Evolutionary conservation across 495 filamentous ascomycete species (phyloP), one percentile per base, ranked within the genome.

Genomic region (Astrocystis sublimbata): DNA sequence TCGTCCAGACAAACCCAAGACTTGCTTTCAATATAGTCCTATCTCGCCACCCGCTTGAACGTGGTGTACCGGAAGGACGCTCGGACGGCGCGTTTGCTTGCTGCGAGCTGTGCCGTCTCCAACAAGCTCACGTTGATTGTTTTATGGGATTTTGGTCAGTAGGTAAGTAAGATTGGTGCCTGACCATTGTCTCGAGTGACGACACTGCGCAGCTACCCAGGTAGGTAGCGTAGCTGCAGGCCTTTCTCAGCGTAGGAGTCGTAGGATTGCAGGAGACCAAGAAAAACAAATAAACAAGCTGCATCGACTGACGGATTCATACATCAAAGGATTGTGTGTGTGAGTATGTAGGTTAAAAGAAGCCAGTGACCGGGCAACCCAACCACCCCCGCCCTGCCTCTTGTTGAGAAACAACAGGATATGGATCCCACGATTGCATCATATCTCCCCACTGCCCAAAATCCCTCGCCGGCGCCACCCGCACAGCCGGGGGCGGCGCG

Each of bases 181-280:
- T 15, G 30, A 49, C 26, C 28, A 50, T 40, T 40, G 31, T 53
- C 31, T 45, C 58, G n/a, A 31, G 51, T 45, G 51, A 55, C 60
- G 51, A 54, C 60, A 47, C 3, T 55, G 19, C 49, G 60, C 60
- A 62, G 50, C n/a, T n/a, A n/a, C n/a, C n/a, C n/a, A n/a, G n/a
- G n/a, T n/a, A n/a, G n/a, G n/a, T n/a, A n/a, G n/a, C n/a, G n/a
- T n/a, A n/a, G n/a, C 60, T 55, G 42, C 60, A 45, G 28, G 26
- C 17, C 53, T 28, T 24, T 19, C 7, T 7, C 9, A 17, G 12
- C 1, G 52, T n/a, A 56, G 35, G 23, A 55, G 15, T 28, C 13
- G 52, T 13, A n/a, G 31, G 35, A 54, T 6, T 31, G 46, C 46
- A 31, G n/a, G 24, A 50, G 26, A 24, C 26, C 42, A 15, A 21